Evolutionary conservation across 306 rosid genomes (phyloP).

Genomic region (Fagus crenata): DNA sequence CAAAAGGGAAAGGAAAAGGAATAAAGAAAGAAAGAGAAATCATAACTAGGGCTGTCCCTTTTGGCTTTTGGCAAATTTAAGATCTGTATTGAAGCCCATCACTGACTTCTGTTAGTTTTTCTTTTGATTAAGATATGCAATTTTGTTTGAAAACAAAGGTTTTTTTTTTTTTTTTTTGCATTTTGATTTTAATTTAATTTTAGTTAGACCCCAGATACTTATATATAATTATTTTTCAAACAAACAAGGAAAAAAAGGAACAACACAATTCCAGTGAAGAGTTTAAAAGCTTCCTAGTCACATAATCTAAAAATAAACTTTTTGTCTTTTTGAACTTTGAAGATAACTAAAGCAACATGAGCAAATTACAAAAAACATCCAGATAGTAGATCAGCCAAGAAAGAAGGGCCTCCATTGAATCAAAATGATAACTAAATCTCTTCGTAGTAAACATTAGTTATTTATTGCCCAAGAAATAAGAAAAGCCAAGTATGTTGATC

Average conservation of each 20-base stretch:
- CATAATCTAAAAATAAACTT: neutral
- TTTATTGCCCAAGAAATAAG: neutral
- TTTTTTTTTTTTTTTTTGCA: no score
- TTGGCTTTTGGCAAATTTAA: no score
- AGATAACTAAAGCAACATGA: no score
- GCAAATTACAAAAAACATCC: no score
- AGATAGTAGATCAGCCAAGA: no score
- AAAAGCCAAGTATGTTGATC: neutral
- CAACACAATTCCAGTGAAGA: neutral
- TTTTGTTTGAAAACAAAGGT: no score
- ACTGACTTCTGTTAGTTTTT: no score
- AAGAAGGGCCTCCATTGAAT: neutral
- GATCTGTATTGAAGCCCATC: no score
- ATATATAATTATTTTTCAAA: neutral
- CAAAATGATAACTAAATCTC: neutral
- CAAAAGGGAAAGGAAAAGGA: neutral
- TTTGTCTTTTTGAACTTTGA: no score
- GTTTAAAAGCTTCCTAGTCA: neutral
- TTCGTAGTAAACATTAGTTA: neutral
- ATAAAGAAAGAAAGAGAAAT: neutral
- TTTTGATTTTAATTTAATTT: no score
- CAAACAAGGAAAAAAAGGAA: no score
- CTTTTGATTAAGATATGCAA: no score
- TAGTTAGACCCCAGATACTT: neutral
- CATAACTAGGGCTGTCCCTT: neutral